These are phyloP conservation scores for Trichoderma cornu-damae DNA, from an alignment of 2,329 filamentous ascomycete species.

Conservation along the genomic window DNA sequence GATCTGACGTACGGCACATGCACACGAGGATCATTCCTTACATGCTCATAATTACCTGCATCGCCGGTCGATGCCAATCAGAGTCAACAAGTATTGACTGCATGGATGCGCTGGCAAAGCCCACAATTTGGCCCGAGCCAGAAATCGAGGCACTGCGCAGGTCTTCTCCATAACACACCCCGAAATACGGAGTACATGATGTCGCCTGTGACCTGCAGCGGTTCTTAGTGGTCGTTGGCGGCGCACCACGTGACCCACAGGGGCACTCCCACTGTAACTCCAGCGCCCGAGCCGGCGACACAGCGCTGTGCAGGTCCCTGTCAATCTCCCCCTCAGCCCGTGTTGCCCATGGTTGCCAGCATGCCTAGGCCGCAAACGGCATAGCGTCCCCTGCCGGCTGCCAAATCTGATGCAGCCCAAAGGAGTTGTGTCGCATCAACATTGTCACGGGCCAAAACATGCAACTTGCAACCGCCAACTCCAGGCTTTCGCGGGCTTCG, in stretches of 20 bases:
- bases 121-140: not conserved
- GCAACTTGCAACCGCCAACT: constrained; percentile 19
- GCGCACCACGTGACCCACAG: constrained; percentile 5
- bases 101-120: constrained; percentile 13
- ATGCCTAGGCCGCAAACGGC: constrained; percentile 17
- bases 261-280: not conserved
- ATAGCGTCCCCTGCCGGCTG: constrained; percentile 8
- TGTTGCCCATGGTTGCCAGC: constrained; percentile 33
- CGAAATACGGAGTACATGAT: constrained; percentile 1
- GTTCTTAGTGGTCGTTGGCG: not conserved
- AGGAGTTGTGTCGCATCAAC: constrained; percentile 23
- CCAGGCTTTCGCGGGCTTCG: constrained; percentile 16
- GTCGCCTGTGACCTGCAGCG: not conserved
- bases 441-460: constrained; percentile 29
- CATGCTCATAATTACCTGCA: constrained; percentile 14
- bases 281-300: constrained; percentile 7
- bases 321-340: not conserved
- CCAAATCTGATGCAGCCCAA: constrained; percentile 15
- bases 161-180: not conserved
- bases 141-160: not conserved
- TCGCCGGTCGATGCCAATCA: not conserved
- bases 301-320: not conserved
- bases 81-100: too few species aligned
- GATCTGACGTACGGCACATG: not conserved
- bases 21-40: constrained; percentile 5